Evolutionary conservation across 202 grass and related monocot species (phyloP), one percentile per base, ranked within the genome.

Genomic region (Schoenoplectus tabernaemontani): DNA sequence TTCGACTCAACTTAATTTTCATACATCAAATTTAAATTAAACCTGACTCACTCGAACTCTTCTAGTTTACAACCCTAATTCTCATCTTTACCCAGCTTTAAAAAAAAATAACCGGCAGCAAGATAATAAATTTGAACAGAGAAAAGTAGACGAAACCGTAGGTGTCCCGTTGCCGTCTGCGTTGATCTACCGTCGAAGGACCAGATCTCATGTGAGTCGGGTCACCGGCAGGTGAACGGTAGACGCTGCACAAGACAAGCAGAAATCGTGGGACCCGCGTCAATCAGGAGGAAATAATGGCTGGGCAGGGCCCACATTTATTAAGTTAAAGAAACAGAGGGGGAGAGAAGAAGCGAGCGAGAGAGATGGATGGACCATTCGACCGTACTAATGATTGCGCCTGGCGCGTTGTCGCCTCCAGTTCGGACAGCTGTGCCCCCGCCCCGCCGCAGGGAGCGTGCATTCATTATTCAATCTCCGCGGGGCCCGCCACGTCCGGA

Each of bases 331-430:
- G 30, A 59, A 9, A 28, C 9, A 3, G 7, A 58, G 1, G 10
- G 23, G 26, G 23, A 28, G 2, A 9, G 20, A 9, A 0, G 3
- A 7, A 59, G 57, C 24, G 57, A 59, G 56, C 8, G 56, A 58
- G 15, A 10, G 10, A 32, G 23, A 57, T 4, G 5, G 56, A 16
- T 59, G 56, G 53, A 78, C 54, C 75, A 59, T 11, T 59, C 75
- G 75, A 78, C 75, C 75, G 75, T 78, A 78, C 75, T 78, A 78
- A 78, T 78, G 75, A 78, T 78, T 78, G 75, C 75, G 54, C 75
- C 75, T 78, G 75, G 54, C 20, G 9, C 67, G 33, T 22, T 78
- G 75, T 78, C 75, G 53, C 75, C 75, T 78, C 75, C 75, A 78
- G 53, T 78, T 78, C 4, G 4, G 50, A 78, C 75, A 78, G 28